phyloP scores from a whole-genome alignment of 352 stramenopile species.

The Peronosclerospora sorghi region DNA sequence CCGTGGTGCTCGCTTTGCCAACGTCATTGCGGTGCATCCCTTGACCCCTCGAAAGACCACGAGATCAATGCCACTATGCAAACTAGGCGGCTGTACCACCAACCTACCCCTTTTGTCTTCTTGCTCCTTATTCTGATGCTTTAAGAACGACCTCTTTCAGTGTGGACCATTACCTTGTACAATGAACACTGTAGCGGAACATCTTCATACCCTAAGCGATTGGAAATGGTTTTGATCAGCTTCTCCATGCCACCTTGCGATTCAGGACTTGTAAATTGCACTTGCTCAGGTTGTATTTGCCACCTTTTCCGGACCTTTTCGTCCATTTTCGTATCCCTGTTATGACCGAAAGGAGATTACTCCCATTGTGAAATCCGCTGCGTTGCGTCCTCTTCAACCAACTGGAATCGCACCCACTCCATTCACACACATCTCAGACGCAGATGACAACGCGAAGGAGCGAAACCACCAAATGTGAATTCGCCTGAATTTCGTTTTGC shows the following conservation, averaged over 20 bases:
- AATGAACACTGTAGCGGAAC: conserved; percentile 6
- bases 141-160: conserved; percentile 24
- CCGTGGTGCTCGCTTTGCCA: background rate
- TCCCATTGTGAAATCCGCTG: conserved; percentile 9
- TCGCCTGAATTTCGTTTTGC: conserved; percentile 5
- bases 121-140: conserved; percentile 43
- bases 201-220: conserved; percentile 5
- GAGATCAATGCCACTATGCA: conserved; percentile 11
- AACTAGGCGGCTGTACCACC: conserved; percentile 25
- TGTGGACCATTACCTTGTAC: conserved; percentile 49
- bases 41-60: background rate
- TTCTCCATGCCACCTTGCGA: too few relatives aligned
- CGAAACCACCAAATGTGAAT: conserved; percentile 11
- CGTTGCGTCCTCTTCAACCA: conserved; percentile 1
- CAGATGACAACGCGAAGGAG: conserved; percentile 1
- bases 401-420: conserved; percentile 2
- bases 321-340: conserved; percentile 4
- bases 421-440: background rate
- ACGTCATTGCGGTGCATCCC: background rate
- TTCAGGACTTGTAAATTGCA: conserved; percentile 1
- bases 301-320: conserved; percentile 7
- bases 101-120: conserved; percentile 43
- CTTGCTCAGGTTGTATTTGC: conserved; percentile 6
- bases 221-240: conserved; percentile 3
- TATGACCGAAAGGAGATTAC: conserved; percentile 8